A percentile compares a stretch with the other conserved stretches of the same genome.
These are phyloP conservation scores for Parsonsia alboflavescens DNA, from an alignment of 257 asterid genomes.

Conservation along the genomic window DNA sequence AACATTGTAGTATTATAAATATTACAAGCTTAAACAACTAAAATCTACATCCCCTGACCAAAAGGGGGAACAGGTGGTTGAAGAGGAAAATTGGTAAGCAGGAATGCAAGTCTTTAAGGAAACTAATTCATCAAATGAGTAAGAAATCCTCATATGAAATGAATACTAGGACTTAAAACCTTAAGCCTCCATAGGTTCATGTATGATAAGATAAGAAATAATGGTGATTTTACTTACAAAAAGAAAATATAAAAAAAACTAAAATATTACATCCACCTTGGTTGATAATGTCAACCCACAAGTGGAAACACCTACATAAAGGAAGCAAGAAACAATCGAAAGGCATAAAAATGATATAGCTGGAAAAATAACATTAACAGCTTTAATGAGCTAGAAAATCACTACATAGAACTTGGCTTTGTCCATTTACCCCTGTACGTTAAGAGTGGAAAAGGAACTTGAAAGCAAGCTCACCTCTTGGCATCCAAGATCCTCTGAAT, in stretches of 20 bases:
- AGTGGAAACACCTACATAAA: background rate
- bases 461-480: conserved; percentile 43
- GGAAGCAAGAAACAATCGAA: background rate
- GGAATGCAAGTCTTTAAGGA: background rate
- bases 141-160: background rate
- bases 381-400: background rate
- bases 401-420: background rate
- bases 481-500: conserved; percentile 82
- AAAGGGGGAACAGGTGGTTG: background rate
- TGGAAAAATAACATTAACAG: background rate
- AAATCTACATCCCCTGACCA: background rate
- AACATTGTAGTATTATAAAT: background rate
- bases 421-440: background rate
- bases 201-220: background rate
- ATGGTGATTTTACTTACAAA: no score
- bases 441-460: background rate
- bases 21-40: background rate
- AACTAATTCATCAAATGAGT: background rate
- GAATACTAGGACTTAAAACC: background rate
- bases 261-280: background rate
- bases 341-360: background rate
- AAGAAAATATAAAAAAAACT: background rate
- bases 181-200: background rate
- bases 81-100: background rate
- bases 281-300: background rate